Conservation (phyloP, 108 stramenopile species). For the Aurantiochytrium sp. region DNA sequence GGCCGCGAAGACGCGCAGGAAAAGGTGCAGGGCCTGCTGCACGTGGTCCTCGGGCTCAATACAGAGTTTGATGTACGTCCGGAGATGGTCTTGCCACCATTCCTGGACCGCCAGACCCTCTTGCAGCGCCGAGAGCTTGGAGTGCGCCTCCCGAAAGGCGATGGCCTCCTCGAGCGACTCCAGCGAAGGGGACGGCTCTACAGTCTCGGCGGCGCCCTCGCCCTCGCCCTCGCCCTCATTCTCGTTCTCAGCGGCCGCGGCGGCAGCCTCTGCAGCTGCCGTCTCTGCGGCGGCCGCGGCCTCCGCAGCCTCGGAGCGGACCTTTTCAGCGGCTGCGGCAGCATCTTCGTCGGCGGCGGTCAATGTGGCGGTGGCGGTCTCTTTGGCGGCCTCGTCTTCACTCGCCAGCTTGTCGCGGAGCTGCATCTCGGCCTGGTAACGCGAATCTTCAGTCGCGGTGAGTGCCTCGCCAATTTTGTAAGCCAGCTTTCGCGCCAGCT, state of each 20-base stretch:
- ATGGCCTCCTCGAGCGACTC: background rate
- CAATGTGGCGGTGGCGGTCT: background rate
- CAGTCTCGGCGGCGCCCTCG: background rate
- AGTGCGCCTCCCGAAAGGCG: background rate
- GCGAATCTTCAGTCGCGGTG: background rate
- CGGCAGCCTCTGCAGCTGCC: no score
- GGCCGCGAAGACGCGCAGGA: background rate
- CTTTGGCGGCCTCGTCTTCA: background rate
- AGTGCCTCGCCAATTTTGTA: background rate
- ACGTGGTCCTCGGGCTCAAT: conserved; percentile 3
- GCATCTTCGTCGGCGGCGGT: background rate
- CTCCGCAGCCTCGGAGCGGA: background rate
- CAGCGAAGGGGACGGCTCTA: background rate
- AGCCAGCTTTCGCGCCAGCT: background rate
- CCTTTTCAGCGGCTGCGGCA: background rate
- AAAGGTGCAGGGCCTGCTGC: background rate
- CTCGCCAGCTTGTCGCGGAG: background rate
- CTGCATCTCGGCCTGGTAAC: conserved; percentile 10
- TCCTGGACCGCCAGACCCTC: background rate
- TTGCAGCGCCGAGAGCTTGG: background rate
- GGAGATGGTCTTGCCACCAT: background rate
- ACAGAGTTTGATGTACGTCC: background rate
- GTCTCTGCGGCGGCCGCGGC: background rate
- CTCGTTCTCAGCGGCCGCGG: no score
- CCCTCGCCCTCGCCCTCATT: no score